Evolutionary conservation across 176 grass and related monocot genomes (phyloP), one percentile per base, ranked within the genome.

Genomic region (Elaeis guineensis): DNA sequence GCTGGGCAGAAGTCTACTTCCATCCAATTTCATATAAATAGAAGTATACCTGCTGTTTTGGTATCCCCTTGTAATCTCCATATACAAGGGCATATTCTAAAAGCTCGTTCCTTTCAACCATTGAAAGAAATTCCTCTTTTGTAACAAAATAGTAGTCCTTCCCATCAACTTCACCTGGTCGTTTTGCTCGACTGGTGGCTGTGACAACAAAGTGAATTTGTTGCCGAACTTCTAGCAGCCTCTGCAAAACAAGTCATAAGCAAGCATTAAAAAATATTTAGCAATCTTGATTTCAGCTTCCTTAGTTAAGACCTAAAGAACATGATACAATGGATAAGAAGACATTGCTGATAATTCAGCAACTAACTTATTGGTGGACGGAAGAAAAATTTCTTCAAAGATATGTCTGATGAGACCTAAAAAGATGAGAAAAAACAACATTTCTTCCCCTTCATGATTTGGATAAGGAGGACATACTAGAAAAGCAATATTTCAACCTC

Each of bases 111-210:
- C 78, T 87, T 64, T 96, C 83, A 62, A 90, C 86, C 92, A 96
- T 90, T 0, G 61, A 64, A 22, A 96, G 81, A 69, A 96, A 96
- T 0, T 90, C 78, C 39, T 96, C 87, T 75, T 90, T 96, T 21
- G 75, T 85, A 23, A 96, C 72, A 52, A 96, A 96, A 78, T 87
- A 79, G 23, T 96, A 96, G 39, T 96, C 92, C 78, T 90, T 96
- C 50, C 91, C 92, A 6, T 96, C 80, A 72, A 96, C 69, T 72
- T 96, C 91, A 63, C 83, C 83, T 0, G 77, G 72, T 21, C 91
- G 78, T 60, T 80, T 83, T 0, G 64, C 70, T 62, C 91, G 79
- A 62, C 83, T 96, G 4, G 91, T 87, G 0, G 92, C 92, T 0
- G 92, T 96, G 21, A 88, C 87, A 0, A 96, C 83, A 54, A 96